Conservation (phyloP, 2,329 filamentous ascomycete genomes). For the Trichoderma semiorbis region DNA sequence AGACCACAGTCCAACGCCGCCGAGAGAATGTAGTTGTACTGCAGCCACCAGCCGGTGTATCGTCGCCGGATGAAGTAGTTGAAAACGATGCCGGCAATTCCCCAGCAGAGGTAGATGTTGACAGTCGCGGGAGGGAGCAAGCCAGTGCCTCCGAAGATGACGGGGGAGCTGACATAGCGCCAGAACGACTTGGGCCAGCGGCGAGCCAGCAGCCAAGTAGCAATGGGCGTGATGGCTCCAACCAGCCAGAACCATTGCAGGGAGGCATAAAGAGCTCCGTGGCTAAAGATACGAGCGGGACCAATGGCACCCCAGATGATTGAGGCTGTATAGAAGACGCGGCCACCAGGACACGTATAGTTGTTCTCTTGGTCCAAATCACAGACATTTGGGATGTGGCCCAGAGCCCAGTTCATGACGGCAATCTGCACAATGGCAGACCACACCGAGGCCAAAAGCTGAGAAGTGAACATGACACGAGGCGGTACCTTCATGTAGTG, state of each 20-base stretch:
- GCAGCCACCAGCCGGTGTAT: slow-evolving; percentile 70
- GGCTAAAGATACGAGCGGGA: slow-evolving; percentile 65
- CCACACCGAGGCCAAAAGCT: slow-evolving; percentile 58
- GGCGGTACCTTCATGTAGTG: slow-evolving; percentile 67
- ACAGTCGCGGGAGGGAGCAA: slow-evolving; percentile 66
- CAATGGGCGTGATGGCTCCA: slow-evolving; percentile 58
- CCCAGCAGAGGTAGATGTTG: slow-evolving; percentile 70
- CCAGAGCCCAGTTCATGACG: slow-evolving; percentile 65
- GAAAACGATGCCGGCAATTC: slow-evolving; percentile 62
- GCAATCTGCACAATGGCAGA: slow-evolving; percentile 60
- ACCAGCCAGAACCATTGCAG: slow-evolving; percentile 71
- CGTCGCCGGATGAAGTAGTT: slow-evolving; percentile 64
- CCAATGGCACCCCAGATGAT: slow-evolving; percentile 73
- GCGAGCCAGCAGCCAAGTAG: slow-evolving; percentile 61
- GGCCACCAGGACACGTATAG: slow-evolving; percentile 54
- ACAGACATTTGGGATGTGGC: slow-evolving; percentile 61
- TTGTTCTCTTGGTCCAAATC: slow-evolving; percentile 48
- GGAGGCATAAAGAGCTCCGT: slow-evolving; percentile 57
- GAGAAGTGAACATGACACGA: slow-evolving; percentile 58
- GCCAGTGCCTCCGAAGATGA: slow-evolving; percentile 64
- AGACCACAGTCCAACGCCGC: slow-evolving; percentile 68
- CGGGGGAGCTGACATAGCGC: slow-evolving; percentile 64
- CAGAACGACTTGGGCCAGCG: slow-evolving; percentile 58
- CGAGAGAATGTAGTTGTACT: slow-evolving; percentile 74
- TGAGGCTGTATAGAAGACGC: slow-evolving; percentile 64